Percentiles rank a stretch among this genome's conserved stretches.
Conservation (phyloP, 1,284 basidiomycete species). For the Abortiporus biennis region DNA sequence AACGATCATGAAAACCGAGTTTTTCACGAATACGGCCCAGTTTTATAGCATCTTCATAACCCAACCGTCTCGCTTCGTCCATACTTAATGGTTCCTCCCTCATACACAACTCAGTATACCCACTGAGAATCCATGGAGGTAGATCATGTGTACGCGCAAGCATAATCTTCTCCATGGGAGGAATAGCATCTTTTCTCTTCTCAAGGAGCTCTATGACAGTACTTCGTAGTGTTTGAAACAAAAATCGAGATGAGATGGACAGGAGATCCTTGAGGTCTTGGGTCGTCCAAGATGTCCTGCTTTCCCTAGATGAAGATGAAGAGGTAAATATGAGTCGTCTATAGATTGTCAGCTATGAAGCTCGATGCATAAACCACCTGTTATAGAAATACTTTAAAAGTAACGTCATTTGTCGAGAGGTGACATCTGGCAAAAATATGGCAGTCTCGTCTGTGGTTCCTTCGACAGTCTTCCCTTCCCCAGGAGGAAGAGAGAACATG, state of each 20-base stretch:
- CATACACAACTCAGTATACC: not conserved
- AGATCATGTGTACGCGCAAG: conserved; percentile 3
- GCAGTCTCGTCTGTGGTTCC: conserved; percentile 9
- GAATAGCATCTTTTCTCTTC: no score
- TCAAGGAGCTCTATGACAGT: not conserved
- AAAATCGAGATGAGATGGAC: conserved; percentile 1
- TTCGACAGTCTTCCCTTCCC: conserved; percentile 6
- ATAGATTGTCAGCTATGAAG: no score
- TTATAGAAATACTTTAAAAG: conserved; percentile 12
- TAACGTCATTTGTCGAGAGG: conserved; percentile 8
- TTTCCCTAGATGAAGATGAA: no score
- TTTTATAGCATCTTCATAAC: not conserved
- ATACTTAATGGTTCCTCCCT: not conserved
- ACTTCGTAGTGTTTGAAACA: not conserved
- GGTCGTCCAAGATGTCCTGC: conserved; percentile 11
- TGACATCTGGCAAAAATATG: conserved; percentile 10
- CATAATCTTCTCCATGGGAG: conserved; percentile 1
- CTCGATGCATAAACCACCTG: no score
- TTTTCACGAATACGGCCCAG: no score
- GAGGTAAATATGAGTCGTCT: no score
- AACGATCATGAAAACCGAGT: no score
- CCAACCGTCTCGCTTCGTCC: conserved; percentile 1
- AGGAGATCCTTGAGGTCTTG: conserved; percentile 1
- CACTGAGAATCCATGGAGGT: conserved; percentile 1
- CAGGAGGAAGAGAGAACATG: conserved; percentile 17